These are phyloP conservation scores for Hydnum rufescens DNA, from an alignment of 768 basidiomycete species.

Conservation along the genomic window DNA sequence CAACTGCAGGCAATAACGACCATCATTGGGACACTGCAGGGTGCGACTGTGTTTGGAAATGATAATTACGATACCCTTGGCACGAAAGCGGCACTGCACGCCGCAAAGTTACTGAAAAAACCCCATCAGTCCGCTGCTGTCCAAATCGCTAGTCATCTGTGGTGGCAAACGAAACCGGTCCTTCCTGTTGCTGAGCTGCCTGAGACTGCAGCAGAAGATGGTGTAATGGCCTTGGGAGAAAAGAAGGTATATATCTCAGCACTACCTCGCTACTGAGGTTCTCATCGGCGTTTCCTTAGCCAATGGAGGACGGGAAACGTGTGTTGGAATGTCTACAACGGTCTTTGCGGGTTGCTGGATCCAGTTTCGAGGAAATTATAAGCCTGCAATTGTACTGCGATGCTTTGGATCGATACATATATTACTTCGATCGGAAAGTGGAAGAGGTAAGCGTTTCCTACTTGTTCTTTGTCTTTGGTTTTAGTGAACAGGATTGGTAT, in stretches of 20 bases:
- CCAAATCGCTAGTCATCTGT: conserved; percentile 84
- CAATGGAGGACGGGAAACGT: conserved; percentile 71
- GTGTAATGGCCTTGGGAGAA: neutral
- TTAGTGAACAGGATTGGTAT: neutral
- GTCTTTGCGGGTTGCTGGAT: conserved; percentile 86
- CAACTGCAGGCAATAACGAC: conserved; percentile 95
- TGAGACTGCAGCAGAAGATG: neutral
- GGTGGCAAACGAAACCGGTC: conserved; percentile 66
- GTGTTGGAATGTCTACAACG: conserved; percentile 97
- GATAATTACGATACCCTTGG: conserved; percentile 97
- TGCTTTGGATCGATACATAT: conserved; percentile 87
- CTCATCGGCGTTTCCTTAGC: conserved; percentile 11
- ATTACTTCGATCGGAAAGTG: conserved; percentile 86
- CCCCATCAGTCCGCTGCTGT: conserved; percentile 94
- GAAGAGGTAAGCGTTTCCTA: conserved; percentile 45
- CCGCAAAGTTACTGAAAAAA: conserved; percentile 91
- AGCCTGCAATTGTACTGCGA: conserved; percentile 93
- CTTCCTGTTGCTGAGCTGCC: neutral
- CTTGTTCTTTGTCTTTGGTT: neutral
- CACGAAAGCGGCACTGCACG: conserved; percentile 96
- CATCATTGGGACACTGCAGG: conserved; percentile 78
- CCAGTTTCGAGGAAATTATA: conserved; percentile 90
- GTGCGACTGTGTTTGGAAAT: conserved; percentile 72
- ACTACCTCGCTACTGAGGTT: neutral
- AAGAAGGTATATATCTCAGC: neutral